phyloP scores from a whole-genome alignment of 1,284 basidiomycete species.

The Ceratobasidium theobromae region DNA sequence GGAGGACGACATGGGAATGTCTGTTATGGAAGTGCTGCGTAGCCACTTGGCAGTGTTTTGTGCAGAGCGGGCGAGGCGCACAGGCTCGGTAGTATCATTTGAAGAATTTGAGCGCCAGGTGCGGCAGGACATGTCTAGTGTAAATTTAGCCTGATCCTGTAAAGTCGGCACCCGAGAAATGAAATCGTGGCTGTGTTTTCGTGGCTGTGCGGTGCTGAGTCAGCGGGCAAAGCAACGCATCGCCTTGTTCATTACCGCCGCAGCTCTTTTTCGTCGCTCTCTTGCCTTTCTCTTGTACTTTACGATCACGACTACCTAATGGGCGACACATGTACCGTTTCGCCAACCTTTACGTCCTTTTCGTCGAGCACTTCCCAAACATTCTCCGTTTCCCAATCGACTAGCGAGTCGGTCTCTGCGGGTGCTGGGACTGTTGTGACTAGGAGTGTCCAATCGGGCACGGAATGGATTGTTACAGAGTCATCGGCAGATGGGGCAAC shows the following conservation, averaged over 20 bases:
- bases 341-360: constrained; percentile 14
- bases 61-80: constrained; percentile 70
- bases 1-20: constrained; percentile 56
- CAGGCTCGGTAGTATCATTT: constrained; percentile 63
- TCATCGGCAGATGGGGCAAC: constrained; percentile 4
- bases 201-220: too few species aligned
- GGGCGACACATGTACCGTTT: constrained; percentile 9
- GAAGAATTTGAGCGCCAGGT: constrained; percentile 41
- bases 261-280: constrained; percentile 24
- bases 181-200: too few species aligned
- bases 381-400: background rate
- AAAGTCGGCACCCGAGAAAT: background rate
- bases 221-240: background rate
- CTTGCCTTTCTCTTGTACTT: background rate
- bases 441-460: background rate
- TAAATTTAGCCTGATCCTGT: background rate
- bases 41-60: constrained; percentile 84
- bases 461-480: background rate
- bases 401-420: background rate
- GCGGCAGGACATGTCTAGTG: constrained; percentile 36
- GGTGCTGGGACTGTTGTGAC: background rate
- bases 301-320: background rate
- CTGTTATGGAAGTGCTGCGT: constrained; percentile 66
- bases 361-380: constrained; percentile 10
- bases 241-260: constrained; percentile 15